These are phyloP conservation scores for Coemansia aciculifera DNA, from an alignment of 192 early-diverging fungal species.

Conservation along the genomic window DNA sequence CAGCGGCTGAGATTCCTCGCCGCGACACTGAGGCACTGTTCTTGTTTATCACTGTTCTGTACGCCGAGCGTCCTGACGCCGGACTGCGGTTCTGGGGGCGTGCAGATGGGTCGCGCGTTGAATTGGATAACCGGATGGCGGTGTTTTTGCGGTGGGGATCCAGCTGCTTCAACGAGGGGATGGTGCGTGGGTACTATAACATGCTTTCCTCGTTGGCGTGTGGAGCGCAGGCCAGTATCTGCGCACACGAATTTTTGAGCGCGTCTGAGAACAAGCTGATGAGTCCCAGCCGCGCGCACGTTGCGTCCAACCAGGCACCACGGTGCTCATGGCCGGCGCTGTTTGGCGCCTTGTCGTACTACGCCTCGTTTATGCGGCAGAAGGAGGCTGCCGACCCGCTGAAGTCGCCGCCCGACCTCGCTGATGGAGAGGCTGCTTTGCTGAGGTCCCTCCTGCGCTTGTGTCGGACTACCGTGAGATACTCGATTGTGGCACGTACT, in stretches of 20 bases:
- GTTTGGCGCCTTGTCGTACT: conserved; percentile 73
- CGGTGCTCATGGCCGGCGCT: conserved; percentile 79
- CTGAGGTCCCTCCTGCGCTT: conserved; percentile 78
- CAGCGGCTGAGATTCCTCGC: conserved; percentile 27
- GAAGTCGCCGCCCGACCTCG: conserved; percentile 56
- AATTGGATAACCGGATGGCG: conserved; percentile 58
- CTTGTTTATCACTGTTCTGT: conserved; percentile 69
- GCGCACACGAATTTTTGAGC: conserved; percentile 62
- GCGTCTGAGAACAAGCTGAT: conserved; percentile 21
- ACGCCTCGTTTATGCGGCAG: conserved; percentile 57
- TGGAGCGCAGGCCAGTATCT: conserved; percentile 66
- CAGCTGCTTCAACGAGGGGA: conserved; percentile 58
- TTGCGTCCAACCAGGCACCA: conserved; percentile 44
- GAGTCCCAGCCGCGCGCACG: conserved; percentile 38
- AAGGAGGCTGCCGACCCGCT: conserved; percentile 31
- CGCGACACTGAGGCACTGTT: conserved; percentile 74
- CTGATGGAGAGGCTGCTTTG: conserved; percentile 69
- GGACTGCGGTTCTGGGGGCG: conserved; percentile 70
- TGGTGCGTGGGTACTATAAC: conserved; percentile 73
- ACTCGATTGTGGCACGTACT: conserved; percentile 69
- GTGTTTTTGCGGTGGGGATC: conserved; percentile 67
- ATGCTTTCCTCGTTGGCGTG: conserved; percentile 82
- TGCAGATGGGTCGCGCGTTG: conserved; percentile 19
- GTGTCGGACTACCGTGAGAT: conserved; percentile 72
- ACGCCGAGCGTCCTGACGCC: conserved; percentile 71